Conservation (phyloP, 1,284 basidiomycete species). For the Apiotrichum gracile region DNA sequence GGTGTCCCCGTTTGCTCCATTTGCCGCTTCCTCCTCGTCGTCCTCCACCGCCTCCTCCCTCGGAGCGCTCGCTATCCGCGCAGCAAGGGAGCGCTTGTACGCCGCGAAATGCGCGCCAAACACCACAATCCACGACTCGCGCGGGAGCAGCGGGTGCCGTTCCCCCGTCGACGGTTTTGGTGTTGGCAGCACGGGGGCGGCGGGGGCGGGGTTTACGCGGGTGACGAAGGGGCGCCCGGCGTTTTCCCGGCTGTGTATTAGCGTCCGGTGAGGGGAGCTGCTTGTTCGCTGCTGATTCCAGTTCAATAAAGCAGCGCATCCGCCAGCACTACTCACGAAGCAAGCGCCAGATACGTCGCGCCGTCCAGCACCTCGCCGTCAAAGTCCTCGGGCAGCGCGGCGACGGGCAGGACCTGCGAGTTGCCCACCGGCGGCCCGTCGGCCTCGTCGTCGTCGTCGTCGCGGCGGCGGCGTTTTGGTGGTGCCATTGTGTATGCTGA, state of each 20-base stretch:
- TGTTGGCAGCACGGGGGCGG: neutral
- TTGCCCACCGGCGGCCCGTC: slow-evolving; percentile 1
- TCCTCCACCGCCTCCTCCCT: neutral
- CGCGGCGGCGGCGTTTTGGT: neutral
- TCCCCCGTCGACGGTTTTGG: neutral
- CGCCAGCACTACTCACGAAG: slow-evolving; percentile 20
- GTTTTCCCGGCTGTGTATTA: slow-evolving; percentile 19
- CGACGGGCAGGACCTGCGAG: slow-evolving; percentile 31
- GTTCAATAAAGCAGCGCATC: neutral
- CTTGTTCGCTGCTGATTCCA: neutral
- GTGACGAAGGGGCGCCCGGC: slow-evolving; percentile 27
- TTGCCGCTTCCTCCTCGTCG: slow-evolving; percentile 18
- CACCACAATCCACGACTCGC: slow-evolving; percentile 27
- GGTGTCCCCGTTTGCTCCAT: slow-evolving; percentile 8
- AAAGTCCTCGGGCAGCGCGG: slow-evolving; percentile 29
- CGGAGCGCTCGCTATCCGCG: neutral
- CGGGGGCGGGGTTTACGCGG: slow-evolving; percentile 7
- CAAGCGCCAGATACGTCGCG: slow-evolving; percentile 35
- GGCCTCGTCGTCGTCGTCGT: slow-evolving; percentile 7
- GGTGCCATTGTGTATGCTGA: neutral
- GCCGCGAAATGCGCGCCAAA: slow-evolving; percentile 30
- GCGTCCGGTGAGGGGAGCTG: no score
- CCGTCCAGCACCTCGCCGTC: slow-evolving; percentile 30
- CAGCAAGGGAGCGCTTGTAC: slow-evolving; percentile 9
- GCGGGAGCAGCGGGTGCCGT: slow-evolving; percentile 24